These are phyloP conservation scores for Fusarium nelsonii DNA, from an alignment of 2,329 filamentous ascomycete genomes.

Conservation along the genomic window DNA sequence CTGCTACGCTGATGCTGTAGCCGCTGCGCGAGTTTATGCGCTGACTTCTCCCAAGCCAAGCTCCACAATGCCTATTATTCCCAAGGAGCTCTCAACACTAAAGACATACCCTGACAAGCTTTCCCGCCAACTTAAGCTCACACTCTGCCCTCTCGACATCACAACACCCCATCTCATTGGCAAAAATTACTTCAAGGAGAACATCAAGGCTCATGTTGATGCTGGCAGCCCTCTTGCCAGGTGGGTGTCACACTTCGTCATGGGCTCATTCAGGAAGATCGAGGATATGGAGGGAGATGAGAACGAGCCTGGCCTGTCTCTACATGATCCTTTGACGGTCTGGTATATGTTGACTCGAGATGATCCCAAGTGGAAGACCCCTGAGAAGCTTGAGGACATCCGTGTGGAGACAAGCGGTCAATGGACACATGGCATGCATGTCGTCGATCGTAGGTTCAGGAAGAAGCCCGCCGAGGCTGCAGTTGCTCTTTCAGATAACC, in stretches of 20 bases:
- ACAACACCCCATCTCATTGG: conserved; percentile 77
- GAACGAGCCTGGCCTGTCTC: conserved; percentile 69
- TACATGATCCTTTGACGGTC: conserved; percentile 83
- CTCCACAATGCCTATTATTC: conserved; percentile 82
- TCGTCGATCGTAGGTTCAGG: conserved; percentile 78
- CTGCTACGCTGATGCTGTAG: conserved; percentile 86
- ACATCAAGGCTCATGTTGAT: conserved; percentile 66
- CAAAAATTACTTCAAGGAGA: conserved; percentile 68
- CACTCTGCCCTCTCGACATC: conserved; percentile 81
- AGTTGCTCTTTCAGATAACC: conserved; percentile 57
- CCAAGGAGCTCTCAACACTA: conserved; percentile 63
- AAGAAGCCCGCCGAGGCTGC: conserved; percentile 63
- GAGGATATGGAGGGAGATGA: conserved; percentile 70
- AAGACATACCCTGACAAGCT: conserved; percentile 73
- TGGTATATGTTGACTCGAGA: conserved; percentile 79
- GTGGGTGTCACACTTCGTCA: conserved; percentile 80
- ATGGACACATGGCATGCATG: conserved; percentile 93
- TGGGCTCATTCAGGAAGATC: conserved; percentile 77
- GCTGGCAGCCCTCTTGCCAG: conserved; percentile 78
- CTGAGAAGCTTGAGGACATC: conserved; percentile 79
- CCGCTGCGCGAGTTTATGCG: conserved; percentile 81
- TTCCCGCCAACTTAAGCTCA: conserved; percentile 73
- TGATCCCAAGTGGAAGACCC: conserved; percentile 69
- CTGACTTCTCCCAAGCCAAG: conserved; percentile 79
- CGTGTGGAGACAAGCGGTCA: conserved; percentile 90